Percentiles rank a stretch among this genome's conserved stretches.
phyloP scores from a whole-genome alignment of 2,329 filamentous ascomycete species.

The Fusarium sp. region DNA sequence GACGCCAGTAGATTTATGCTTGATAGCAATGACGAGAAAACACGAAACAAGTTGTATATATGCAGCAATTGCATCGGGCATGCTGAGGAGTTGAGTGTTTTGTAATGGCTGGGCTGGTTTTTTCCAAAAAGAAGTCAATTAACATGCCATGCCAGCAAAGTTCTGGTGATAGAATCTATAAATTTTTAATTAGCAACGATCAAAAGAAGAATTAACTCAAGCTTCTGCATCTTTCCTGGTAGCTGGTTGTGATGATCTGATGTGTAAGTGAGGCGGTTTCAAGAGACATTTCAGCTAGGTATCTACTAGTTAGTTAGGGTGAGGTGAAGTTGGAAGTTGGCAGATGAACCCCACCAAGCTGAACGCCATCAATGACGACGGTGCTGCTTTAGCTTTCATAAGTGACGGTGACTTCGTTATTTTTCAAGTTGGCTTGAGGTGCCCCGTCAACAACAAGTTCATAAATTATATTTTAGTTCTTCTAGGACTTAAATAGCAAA shows the following conservation, averaged over 20 bases:
- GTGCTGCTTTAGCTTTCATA: background rate
- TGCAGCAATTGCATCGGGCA: constrained; percentile 43
- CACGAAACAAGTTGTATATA: constrained; percentile 47
- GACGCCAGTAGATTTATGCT: constrained; percentile 61
- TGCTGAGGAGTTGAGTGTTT: constrained; percentile 46
- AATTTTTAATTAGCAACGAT: constrained; percentile 46
- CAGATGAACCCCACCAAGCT: constrained; percentile 32
- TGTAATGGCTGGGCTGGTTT: constrained; percentile 46
- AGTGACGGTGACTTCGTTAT: background rate
- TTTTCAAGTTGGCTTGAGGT: background rate
- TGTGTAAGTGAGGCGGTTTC: constrained; percentile 11
- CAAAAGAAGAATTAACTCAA: constrained; percentile 30
- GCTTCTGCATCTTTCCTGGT: background rate
- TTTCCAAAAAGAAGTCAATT: constrained; percentile 43
- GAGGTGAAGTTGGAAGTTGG: constrained; percentile 34
- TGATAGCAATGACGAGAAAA: constrained; percentile 30
- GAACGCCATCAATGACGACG: constrained; percentile 36
- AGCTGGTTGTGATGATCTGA: background rate
- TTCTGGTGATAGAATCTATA: constrained; percentile 44
- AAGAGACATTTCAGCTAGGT: constrained; percentile 1
- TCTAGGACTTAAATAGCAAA: background rate
- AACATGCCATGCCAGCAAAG: constrained; percentile 39
- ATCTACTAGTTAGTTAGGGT: background rate
- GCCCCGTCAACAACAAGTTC: background rate
- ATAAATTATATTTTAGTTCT: background rate